phyloP scores from a whole-genome alignment of 768 basidiomycete species.

The Mycena olivaceomarginata region DNA sequence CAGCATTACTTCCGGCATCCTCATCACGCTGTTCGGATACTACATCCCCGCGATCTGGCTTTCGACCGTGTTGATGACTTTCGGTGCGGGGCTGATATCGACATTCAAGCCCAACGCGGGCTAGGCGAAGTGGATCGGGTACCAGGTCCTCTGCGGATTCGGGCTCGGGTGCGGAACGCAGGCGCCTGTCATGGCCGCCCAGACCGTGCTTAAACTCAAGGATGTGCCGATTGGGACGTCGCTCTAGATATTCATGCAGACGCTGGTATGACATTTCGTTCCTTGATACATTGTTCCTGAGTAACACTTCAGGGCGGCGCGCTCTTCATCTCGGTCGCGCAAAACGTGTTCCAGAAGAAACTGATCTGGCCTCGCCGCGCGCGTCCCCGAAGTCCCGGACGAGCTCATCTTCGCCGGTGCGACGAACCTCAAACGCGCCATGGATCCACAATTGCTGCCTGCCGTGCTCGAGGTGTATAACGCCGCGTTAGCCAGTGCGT shows the following conservation, averaged over 20 bases:
- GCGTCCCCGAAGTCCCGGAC: not conserved
- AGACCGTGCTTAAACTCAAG: too few species aligned
- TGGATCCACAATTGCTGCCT: too few species aligned
- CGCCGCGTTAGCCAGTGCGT: too few species aligned
- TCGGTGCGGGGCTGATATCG: slow-evolving; percentile 59
- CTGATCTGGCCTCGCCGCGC: not conserved
- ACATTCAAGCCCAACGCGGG: slow-evolving; percentile 48
- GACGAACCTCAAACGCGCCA: too few species aligned
- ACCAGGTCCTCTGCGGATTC: slow-evolving; percentile 46
- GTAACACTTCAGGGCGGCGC: not conserved
- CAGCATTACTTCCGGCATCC: slow-evolving; percentile 59
- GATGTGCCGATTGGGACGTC: slow-evolving; percentile 20
- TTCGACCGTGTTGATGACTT: slow-evolving; percentile 53
- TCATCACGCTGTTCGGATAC: slow-evolving; percentile 55
- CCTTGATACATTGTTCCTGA: too few species aligned
- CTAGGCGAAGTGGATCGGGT: slow-evolving; percentile 39
- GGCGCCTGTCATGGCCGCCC: too few species aligned
- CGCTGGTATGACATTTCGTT: slow-evolving; percentile 12
- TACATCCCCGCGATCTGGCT: slow-evolving; percentile 54
- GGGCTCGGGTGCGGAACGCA: slow-evolving; percentile 48
- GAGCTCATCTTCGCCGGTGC: not conserved
- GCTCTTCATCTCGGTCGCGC: not conserved
- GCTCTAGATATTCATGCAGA: slow-evolving; percentile 37
- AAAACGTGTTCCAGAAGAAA: slow-evolving; percentile 33
- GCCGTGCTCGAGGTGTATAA: too few species aligned